These are phyloP conservation scores for Dendrocalamus sinicus DNA, from an alignment of 176 grass and related monocot genomes.

Conservation along the genomic window DNA sequence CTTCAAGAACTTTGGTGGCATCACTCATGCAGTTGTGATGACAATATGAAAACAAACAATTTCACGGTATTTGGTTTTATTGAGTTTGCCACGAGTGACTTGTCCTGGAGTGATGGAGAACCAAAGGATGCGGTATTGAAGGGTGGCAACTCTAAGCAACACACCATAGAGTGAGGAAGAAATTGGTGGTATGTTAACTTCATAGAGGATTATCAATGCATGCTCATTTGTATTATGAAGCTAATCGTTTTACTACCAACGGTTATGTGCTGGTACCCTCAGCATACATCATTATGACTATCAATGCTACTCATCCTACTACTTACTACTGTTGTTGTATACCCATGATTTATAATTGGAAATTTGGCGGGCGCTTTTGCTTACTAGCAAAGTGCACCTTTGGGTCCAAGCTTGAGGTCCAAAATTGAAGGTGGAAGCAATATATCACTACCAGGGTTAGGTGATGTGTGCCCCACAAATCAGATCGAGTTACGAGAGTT, in stretches of 20 bases:
- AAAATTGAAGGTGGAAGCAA: no score
- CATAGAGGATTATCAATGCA: background rate
- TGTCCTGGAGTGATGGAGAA: conserved; percentile 5
- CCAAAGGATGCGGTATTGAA: background rate
- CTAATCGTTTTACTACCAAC: background rate
- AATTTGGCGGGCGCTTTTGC: background rate
- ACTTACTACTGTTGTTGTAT: background rate
- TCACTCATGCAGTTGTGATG: background rate
- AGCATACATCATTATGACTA: background rate
- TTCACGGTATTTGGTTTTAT: conserved; percentile 42
- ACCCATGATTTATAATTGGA: background rate
- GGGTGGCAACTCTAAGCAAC: no score
- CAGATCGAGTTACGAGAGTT: no score
- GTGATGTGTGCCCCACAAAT: no score
- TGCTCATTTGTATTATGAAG: background rate
- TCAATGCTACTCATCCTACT: background rate
- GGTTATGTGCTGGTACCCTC: background rate
- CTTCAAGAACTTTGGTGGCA: no score
- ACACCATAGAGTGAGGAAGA: no score
- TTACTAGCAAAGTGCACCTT: background rate
- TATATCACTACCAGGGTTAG: no score
- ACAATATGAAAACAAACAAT: background rate
- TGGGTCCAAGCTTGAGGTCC: background rate
- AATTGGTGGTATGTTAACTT: no score
- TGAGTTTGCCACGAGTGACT: background rate